Percentiles rank a stretch among this genome's conserved stretches.
Conservation (phyloP, 768 basidiomycete genomes). For the Termitomyces eurrhizus region DNA sequence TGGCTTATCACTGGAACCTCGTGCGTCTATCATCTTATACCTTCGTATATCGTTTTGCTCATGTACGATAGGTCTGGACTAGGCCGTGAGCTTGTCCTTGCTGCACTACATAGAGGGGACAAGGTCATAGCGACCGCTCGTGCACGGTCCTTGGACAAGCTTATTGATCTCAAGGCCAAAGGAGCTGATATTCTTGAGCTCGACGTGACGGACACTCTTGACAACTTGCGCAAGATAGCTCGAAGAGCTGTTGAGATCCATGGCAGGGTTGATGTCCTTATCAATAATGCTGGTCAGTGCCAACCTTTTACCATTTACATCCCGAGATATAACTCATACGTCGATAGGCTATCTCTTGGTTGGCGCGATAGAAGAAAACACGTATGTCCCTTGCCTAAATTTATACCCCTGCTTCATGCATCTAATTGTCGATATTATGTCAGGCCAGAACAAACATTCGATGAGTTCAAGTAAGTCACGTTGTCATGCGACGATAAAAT, state of each 20-base stretch:
- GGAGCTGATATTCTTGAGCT: no score
- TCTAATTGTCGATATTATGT: not conserved
- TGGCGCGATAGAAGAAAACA: slow-evolving; percentile 30
- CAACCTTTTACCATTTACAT: no score
- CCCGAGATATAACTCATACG: not conserved
- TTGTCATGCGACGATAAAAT: no score
- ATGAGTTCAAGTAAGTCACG: slow-evolving; percentile 31
- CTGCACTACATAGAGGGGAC: slow-evolving; percentile 40
- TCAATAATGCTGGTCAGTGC: slow-evolving; percentile 40
- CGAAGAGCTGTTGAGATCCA: slow-evolving; percentile 32
- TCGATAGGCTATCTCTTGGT: slow-evolving; percentile 31
- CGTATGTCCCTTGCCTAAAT: slow-evolving; percentile 17
- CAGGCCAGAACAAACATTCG: slow-evolving; percentile 37
- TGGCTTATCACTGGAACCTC: slow-evolving; percentile 2
- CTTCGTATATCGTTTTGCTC: not conserved
- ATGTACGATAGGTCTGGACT: not conserved
- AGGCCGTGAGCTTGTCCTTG: slow-evolving; percentile 25
- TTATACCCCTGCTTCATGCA: not conserved
- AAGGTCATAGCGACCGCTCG: slow-evolving; percentile 45
- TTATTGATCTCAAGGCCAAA: slow-evolving; percentile 22
- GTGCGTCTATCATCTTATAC: not conserved
- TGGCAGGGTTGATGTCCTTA: slow-evolving; percentile 40
- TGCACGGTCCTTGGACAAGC: slow-evolving; percentile 28
- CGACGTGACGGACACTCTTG: slow-evolving; percentile 31
- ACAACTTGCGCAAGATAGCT: slow-evolving; percentile 29